Evolutionary conservation across 2,329 filamentous ascomycete species (phyloP), one percentile per base, ranked within the genome.

Genomic region (Diaporthe citriasiana): DNA sequence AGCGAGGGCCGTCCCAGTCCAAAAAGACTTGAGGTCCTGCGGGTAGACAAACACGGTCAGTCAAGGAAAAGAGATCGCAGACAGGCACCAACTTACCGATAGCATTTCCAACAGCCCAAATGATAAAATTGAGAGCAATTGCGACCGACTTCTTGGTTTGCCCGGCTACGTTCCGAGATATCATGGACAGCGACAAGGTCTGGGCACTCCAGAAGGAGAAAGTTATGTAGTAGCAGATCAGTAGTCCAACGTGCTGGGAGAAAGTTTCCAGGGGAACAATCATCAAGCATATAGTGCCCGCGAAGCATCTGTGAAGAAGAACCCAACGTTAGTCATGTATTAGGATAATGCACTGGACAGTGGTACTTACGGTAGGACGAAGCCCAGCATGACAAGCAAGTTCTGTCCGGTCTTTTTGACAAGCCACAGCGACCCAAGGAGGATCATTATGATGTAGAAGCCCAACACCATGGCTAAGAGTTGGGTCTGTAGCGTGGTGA

Each of bases 191-290:
- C 10, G 88, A 85, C 17, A 94, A 84, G 1, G 91, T 93, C 78
- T 93, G 90, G 0, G 92, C 92, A 0, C 93, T 91, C 93, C 93
- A 95, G 87, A 95, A 95, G 7, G 91, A 94, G 25, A 94, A 87
- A 0, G 91, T 92, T 75, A 95, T 92, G 83, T 95, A 95, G 85
- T 95, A 95, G 79, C 87, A 89, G 78, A 95, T 89, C 19, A 95
- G 84, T 0, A 95, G 86, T 8, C 93, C 93, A 38, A 92, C 87
- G 15, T 92, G 88, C 50, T 90, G 91, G 12, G 87, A 82, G 47
- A 86, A 85, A 56, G 85, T 89, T 9, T 86, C 85, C 77, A 92
- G 91, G 30, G 88, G 82, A 10, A 95, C 87, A 0, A 90, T 92
- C 88, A 95, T 92, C 72, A 95, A 88, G 51, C 94, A 88, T 70